phyloP scores from a whole-genome alignment of 2,329 filamentous ascomycete species.

The Fusarium sp. region DNA sequence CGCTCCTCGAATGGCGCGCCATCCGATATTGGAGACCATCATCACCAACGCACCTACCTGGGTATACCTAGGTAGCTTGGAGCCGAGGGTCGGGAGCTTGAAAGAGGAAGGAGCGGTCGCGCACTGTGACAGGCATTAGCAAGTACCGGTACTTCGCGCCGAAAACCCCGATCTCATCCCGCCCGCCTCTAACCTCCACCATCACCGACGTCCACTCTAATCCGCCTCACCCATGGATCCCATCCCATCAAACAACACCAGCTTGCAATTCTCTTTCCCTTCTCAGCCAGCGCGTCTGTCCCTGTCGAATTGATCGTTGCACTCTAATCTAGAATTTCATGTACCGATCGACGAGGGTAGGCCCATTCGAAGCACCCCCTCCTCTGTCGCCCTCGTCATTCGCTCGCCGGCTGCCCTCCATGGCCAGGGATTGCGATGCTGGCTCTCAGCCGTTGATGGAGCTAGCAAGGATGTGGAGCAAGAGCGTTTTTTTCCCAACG shows the following conservation, averaged over 20 bases:
- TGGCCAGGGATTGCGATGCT: conserved; percentile 19
- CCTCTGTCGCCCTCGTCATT: background rate
- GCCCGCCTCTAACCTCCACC: conserved; percentile 26
- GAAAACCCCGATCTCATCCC: conserved; percentile 39
- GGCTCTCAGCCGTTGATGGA: conserved; percentile 25
- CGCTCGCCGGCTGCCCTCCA: conserved; percentile 4
- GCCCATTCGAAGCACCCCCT: background rate
- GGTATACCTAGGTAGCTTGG: background rate
- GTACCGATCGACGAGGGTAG: conserved; percentile 12
- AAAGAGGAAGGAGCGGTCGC: conserved; percentile 27
- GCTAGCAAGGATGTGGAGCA: conserved; percentile 38
- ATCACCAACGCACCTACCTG: background rate
- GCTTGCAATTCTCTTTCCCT: conserved; percentile 12
- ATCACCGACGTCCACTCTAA: conserved; percentile 18
- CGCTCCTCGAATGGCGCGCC: conserved; percentile 27
- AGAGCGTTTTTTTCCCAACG: conserved; percentile 30
- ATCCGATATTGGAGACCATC: conserved; percentile 20
- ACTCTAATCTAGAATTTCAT: background rate
- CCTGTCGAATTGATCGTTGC: background rate
- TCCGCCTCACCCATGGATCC: conserved; percentile 4
- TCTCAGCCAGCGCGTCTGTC: background rate
- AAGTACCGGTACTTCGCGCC: conserved; percentile 40
- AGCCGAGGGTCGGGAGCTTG: conserved; percentile 23
- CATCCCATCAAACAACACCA: conserved; percentile 9
- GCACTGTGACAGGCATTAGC: conserved; percentile 38